phyloP scores from a whole-genome alignment of 352 stramenopile genomes.

The Globisporangium polare region DNA sequence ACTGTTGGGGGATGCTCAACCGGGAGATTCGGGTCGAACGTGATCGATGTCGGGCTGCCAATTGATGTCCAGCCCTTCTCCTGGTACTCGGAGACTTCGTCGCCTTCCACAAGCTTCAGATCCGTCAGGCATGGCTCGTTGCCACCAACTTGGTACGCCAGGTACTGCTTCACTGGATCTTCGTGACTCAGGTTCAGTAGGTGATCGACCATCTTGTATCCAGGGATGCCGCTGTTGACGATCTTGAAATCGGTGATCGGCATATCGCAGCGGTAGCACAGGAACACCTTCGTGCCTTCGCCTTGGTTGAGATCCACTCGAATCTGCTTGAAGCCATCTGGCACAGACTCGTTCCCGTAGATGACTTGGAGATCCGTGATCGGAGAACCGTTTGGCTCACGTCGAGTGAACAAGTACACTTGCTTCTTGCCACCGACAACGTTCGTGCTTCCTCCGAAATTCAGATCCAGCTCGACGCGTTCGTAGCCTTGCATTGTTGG shows the following conservation, averaged over 20 bases:
- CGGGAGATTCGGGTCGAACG: slow-evolving; percentile 14
- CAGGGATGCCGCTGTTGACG: slow-evolving; percentile 76
- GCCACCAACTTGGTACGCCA: slow-evolving; percentile 81
- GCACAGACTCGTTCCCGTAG: slow-evolving; percentile 74
- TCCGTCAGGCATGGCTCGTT: slow-evolving; percentile 78
- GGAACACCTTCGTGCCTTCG: slow-evolving; percentile 74
- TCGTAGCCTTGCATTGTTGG: slow-evolving; percentile 70
- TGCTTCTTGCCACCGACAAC: slow-evolving; percentile 70
- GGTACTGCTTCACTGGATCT: slow-evolving; percentile 69
- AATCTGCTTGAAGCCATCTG: slow-evolving; percentile 86
- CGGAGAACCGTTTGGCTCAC: slow-evolving; percentile 70
- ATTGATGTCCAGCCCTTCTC: slow-evolving; percentile 69
- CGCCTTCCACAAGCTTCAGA: slow-evolving; percentile 54
- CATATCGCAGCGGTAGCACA: slow-evolving; percentile 88
- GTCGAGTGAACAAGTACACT: slow-evolving; percentile 79
- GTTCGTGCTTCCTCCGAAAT: slow-evolving; percentile 49
- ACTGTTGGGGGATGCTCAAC: slow-evolving; percentile 1
- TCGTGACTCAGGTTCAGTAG: slow-evolving; percentile 68
- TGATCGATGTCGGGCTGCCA: slow-evolving; percentile 45
- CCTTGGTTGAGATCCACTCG: slow-evolving; percentile 85
- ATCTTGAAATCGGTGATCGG: slow-evolving; percentile 86
- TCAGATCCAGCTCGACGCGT: slow-evolving; percentile 79
- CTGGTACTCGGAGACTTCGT: slow-evolving; percentile 37
- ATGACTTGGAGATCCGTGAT: slow-evolving; percentile 84
- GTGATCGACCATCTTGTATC: slow-evolving; percentile 82